phyloP scores from a whole-genome alignment of 163 green algal species.

The Chlamydomonas reinhardtii region DNA sequence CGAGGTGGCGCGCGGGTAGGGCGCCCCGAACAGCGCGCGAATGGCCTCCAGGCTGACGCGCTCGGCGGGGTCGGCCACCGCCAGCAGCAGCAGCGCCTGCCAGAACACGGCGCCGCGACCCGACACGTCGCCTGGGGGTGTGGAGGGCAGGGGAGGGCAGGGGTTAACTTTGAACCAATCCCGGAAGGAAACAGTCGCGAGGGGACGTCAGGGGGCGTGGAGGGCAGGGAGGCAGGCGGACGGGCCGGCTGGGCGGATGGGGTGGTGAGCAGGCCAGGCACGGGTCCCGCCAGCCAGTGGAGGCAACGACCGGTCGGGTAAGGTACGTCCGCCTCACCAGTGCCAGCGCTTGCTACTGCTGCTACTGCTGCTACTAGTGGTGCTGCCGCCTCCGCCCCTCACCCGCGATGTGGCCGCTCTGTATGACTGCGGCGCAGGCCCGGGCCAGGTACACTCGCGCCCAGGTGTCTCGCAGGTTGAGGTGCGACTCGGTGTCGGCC shows the following conservation, averaged over 20 bases:
- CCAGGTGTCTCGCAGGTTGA: slow-evolving; percentile 81
- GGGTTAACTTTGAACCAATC: too few species aligned
- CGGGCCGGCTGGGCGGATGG: too few species aligned
- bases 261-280: too few species aligned
- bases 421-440: slow-evolving; percentile 73
- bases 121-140: slow-evolving; percentile 54
- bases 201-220: neutral
- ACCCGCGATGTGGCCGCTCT: slow-evolving; percentile 68
- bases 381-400: neutral
- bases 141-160: neutral
- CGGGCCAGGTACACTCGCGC: slow-evolving; percentile 81
- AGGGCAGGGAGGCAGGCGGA: neutral
- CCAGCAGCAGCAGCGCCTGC: slow-evolving; percentile 81
- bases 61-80: slow-evolving; percentile 76
- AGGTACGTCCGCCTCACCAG: too few species aligned
- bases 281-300: too few species aligned
- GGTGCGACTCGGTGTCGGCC: neutral
- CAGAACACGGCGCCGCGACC: slow-evolving; percentile 75
- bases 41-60: slow-evolving; percentile 84
- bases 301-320: too few species aligned
- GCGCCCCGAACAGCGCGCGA: slow-evolving; percentile 65
- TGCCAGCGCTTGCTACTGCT: too few species aligned
- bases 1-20: slow-evolving; percentile 14
- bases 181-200: neutral
- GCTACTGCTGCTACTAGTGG: too few species aligned